Base-by-base conservation (phyloP, 2,329 filamentous ascomycete genomes). In the Harringtonia aguacate region DNA sequence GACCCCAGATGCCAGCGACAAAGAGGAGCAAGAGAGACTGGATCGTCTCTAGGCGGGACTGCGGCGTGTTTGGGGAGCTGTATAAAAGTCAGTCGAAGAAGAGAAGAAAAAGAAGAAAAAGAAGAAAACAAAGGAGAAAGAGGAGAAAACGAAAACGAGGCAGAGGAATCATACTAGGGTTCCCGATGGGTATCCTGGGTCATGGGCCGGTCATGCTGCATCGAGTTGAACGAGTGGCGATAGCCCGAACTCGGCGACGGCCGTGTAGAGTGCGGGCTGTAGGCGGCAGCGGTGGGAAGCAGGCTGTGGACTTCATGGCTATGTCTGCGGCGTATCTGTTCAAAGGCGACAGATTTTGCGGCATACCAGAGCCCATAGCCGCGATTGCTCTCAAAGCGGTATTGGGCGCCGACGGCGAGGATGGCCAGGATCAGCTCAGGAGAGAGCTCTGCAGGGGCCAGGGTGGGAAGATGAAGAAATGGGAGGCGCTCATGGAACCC, bases 401-500 rank as follows among this genome's bases (percentile, higher is more conserved):
- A 83, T 52, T 81, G 77, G 0, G 79, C 79, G 13, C 79, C 79
- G 2, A 85, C 74, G 1, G 82, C 79, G 20, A 81, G 66, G 15
- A 86, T 73, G 1, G 81, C 81, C 24, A 87, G 62, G 6, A 84
- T 63, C 4, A 86, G 63, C 57, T 86, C 83, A 0, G 81, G 73
- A 0, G 79, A 75, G n/a, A 77, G 70, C n/a, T 78, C 73, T 8
- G 73, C 72, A 1, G 79, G 72, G 2, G 70, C 68, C 38, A 86
- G 66, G 0, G 81, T 85, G 0, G 82, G 77, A 6, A 84, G 62
- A 55, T 87, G 82, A 24, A 86, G 64, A 48, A 86, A 77, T 0
- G 73, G 74, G 34, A 77, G 65, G 47, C 77, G 72, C 22, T 72
- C 67, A 46, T 77, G 59, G 46, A 86, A 84, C 0, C 81, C 80